phyloP scores from a whole-genome alignment of 805 yeast species.

The Yamadazyma laniorum region DNA sequence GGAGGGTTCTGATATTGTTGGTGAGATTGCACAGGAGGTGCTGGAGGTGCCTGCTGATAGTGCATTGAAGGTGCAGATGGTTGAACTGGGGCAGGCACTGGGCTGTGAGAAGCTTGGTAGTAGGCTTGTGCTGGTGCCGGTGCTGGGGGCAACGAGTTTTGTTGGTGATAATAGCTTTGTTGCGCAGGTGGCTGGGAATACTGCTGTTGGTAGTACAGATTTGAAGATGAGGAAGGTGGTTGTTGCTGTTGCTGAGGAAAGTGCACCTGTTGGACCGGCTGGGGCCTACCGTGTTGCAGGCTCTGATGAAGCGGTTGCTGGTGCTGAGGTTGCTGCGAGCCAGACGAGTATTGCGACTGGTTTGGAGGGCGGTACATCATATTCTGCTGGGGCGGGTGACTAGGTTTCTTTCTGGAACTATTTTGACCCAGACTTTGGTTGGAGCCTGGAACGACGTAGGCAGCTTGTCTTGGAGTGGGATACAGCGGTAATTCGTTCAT shows the following conservation, averaged over 20 bases:
- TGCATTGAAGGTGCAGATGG: no score
- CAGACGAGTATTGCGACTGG: conserved; percentile 11
- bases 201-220: conserved; percentile 13
- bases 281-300: conserved; percentile 2
- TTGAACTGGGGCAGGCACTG: conserved; percentile 22
- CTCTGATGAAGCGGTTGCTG: conserved; percentile 12
- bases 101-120: conserved; percentile 7
- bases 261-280: conserved; percentile 9
- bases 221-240: conserved; percentile 3
- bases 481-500: conserved; percentile 42
- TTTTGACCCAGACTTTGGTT: conserved; percentile 7
- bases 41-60: conserved; percentile 6
- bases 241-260: conserved; percentile 14
- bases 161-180: conserved; percentile 14
- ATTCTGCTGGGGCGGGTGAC: conserved; percentile 10
- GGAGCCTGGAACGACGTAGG: conserved; percentile 25
- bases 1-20: neutral
- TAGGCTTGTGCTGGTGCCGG: conserved; percentile 3
- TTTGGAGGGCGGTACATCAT: conserved; percentile 15
- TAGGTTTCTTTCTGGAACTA: conserved; percentile 11
- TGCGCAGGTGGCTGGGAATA: conserved; percentile 13
- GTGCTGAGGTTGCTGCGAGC: conserved; percentile 9
- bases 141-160: neutral
- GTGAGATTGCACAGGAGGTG: conserved; percentile 7
- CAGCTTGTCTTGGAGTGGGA: conserved; percentile 47